phyloP scores from a whole-genome alignment of 2,329 filamentous ascomycete species.

The Aspergillus jensenii region DNA sequence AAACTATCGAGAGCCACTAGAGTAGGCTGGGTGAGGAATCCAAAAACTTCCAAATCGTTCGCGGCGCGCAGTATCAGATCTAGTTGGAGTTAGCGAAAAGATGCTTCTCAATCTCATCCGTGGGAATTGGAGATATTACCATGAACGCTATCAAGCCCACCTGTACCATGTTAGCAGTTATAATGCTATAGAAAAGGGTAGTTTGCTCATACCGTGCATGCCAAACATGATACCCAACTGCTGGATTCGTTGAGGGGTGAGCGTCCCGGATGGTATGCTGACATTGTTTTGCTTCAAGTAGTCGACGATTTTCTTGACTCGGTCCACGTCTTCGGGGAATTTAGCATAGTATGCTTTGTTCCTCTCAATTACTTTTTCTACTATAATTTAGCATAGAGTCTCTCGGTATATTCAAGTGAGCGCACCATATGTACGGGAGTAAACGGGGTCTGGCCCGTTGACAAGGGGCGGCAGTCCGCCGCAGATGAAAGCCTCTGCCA shows the following conservation, averaged over 20 bases:
- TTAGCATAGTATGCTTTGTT: constrained; percentile 81
- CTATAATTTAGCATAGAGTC: constrained; percentile 14
- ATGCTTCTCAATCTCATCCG: neutral
- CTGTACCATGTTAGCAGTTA: constrained; percentile 27
- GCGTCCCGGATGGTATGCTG: constrained; percentile 65
- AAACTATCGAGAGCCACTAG: constrained; percentile 67
- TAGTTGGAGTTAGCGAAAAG: constrained; percentile 18
- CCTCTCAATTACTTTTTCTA: constrained; percentile 64
- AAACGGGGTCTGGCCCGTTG: constrained; percentile 70
- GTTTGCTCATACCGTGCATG: constrained; percentile 56
- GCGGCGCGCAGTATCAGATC: constrained; percentile 68
- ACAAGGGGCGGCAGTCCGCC: constrained; percentile 81
- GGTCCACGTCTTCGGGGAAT: constrained; percentile 74
- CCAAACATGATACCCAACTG: constrained; percentile 78
- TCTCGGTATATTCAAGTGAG: neutral
- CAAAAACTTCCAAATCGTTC: constrained; percentile 72
- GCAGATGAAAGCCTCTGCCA: constrained; percentile 80
- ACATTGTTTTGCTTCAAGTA: constrained; percentile 65
- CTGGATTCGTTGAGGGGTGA: constrained; percentile 74
- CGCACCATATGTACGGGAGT: constrained; percentile 64
- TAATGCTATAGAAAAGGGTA: neutral
- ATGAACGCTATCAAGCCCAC: constrained; percentile 74
- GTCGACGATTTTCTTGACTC: constrained; percentile 65
- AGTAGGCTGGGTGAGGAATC: constrained; percentile 71
- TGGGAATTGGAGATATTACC: constrained; percentile 34